Base-by-base conservation (phyloP, 1,284 basidiomycete species). In the Boletus mariae region DNA sequence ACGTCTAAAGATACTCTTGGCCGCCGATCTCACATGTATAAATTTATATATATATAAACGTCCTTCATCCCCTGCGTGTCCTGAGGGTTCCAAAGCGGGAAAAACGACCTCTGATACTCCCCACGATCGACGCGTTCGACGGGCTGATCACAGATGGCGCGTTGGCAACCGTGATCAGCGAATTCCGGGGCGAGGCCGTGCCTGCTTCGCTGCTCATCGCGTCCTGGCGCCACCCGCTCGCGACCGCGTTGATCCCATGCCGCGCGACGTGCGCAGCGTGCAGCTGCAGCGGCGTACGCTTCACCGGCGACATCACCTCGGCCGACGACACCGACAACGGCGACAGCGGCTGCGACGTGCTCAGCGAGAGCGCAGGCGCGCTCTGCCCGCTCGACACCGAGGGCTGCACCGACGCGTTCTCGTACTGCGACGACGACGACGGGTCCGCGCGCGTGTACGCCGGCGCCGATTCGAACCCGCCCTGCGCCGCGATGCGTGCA, bases 161-260 rank as follows among this genome's bases (percentile, higher is more conserved):
- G 56, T 78, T 80, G 7, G 74, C 79, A 15, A 77, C 83, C 55
- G 87, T 87, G 47, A 89, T 80, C 66, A 86, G 78, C 5, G 88
- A 90, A 55, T 84, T 81, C 41, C 81, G 83, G 15, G 82, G 83
- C 5, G 87, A 90, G 46, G 79, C 82, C 3, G 75, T 77, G 12
- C 82, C 69, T 1, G 78, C 75, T 60, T 87, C 87, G 59, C 79
- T 82, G 0, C 76, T 78, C 13, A 71, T 69, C 42, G 70, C 73
- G 43, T 87, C 85, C 28, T 80, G 81, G 12, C 85, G 87, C 41
- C 85, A 87, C 6, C 84, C 84, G 2, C 84, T 87, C 17, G 88
- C 80, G 2, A 92, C 84, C 1, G 85, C 88, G 46, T 83, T 85
- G 69, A 92, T 85, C 4, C 89, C 90, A 61, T 92, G 87, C 29